These are phyloP conservation scores for Cerioporus squamosus DNA, from an alignment of 1,284 basidiomycete species.

Conservation along the genomic window DNA sequence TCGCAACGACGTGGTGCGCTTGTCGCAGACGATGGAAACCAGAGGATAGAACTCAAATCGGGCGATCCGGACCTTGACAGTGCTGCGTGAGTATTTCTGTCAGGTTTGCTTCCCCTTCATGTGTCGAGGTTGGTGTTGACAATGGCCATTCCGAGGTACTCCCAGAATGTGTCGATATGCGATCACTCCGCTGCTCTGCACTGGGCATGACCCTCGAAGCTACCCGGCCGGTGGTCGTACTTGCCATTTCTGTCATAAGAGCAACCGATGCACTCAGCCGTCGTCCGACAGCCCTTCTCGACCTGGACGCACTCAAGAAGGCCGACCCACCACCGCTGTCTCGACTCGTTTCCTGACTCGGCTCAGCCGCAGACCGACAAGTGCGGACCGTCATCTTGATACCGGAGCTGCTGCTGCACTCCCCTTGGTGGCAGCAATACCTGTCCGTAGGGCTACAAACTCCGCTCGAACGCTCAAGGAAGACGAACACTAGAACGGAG, in stretches of 20 bases:
- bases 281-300: too few species aligned
- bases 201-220: not conserved
- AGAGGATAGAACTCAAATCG: not conserved
- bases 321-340: too few species aligned
- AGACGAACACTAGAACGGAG: too few species aligned
- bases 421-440: too few species aligned
- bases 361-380: too few species aligned
- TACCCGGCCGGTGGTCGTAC: too few species aligned
- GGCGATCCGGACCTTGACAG: not conserved
- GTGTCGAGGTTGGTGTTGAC: not conserved
- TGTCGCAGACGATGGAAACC: not conserved
- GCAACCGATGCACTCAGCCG: too few species aligned
- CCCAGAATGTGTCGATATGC: not conserved
- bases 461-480: not conserved
- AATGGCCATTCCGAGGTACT: not conserved
- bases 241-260: too few species aligned
- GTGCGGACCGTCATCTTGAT: too few species aligned
- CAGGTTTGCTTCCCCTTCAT: not conserved
- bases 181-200: constrained; percentile 4
- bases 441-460: not conserved
- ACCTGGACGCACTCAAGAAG: too few species aligned
- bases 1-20: not conserved
- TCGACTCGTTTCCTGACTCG: too few species aligned
- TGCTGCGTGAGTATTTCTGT: too few species aligned
- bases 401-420: not conserved